Conservation (phyloP, 2,329 filamentous ascomycete species). For the Aspergillus nomiae region DNA sequence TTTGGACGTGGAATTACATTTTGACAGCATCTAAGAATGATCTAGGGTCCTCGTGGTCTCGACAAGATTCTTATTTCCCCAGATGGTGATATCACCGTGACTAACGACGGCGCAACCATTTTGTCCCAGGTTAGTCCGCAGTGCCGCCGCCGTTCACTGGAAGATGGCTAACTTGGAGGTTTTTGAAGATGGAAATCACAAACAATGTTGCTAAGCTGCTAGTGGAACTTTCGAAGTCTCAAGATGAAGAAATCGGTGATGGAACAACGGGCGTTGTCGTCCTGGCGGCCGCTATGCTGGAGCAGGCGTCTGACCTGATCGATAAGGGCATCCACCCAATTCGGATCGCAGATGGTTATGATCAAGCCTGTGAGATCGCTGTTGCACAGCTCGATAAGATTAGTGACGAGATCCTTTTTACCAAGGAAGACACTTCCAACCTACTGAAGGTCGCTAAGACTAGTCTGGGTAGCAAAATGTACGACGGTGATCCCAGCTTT, state of each 20-base stretch:
- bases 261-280: slow-evolving; percentile 98
- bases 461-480: slow-evolving; percentile 94
- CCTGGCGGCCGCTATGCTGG: slow-evolving; percentile 87
- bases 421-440: slow-evolving; percentile 76
- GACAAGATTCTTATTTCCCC: slow-evolving; percentile 99
- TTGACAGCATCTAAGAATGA: slow-evolving; percentile 16
- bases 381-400: slow-evolving; percentile 90
- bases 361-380: slow-evolving; percentile 95
- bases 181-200: slow-evolving; percentile 85
- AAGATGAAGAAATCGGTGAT: slow-evolving; percentile 98
- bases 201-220: slow-evolving; percentile 98
- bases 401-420: slow-evolving; percentile 87
- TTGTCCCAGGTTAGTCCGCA: slow-evolving; percentile 64
- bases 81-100: slow-evolving; percentile 98
- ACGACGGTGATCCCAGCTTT: slow-evolving; percentile 21
- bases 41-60: slow-evolving; percentile 81
- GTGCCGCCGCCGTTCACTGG: slow-evolving; percentile 1
- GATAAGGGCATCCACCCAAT: slow-evolving; percentile 99
- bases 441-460: slow-evolving; percentile 94
- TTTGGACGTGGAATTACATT: not conserved
- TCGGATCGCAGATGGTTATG: slow-evolving; percentile 96
- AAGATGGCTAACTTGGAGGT: slow-evolving; percentile 18
- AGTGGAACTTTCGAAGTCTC: slow-evolving; percentile 95
- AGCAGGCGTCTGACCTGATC: slow-evolving; percentile 96
- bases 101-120: slow-evolving; percentile 98